Evolutionary conservation across 1,139 yeast genomes (phyloP), one percentile per base, ranked within the genome.

Genomic region (Magnusiomyces suaveolens): DNA sequence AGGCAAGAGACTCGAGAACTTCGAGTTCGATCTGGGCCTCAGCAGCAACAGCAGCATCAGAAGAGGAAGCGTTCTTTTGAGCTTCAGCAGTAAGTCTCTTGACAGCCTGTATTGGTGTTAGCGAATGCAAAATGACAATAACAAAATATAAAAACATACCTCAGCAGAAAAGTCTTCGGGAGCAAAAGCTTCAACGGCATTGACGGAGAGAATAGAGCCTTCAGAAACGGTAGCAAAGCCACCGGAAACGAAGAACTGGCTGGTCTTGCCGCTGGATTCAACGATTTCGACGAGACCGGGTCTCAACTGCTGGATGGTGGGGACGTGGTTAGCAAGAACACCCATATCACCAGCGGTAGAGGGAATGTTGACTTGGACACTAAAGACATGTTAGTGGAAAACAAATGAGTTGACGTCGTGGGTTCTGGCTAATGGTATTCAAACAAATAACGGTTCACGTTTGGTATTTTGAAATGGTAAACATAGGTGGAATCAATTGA

Each of bases 221-320:
- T 97, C 97, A 72, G 88, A 92, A 60, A 94, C 95, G 59, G 96
- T 83, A 61, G 97, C 98, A 67, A 92, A 86, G 62, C 99, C 99
- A 62, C 98, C 98, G 61, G 96, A 83, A 63, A 92, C 92, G 60
- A 80, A 81, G 75, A 78, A 92, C 75, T 85, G 88, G 78, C 87
- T 88, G 69, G 82, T 80, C 66, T 81, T 76, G 63, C 92, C 94
- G 55, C 83, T 73, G 69, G 83, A 79, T 72, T 87, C 89, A 64
- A 88, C 83, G 69, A 92, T 82, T 75, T 90, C 97, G 66, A 92
- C 86, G 60, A 94, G 80, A 73, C 99, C 99, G 66, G 98, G 96
- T 71, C 85, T 83, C 72, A 92, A 83, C 79, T 94, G 96, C 76
- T 94, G 97, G 63, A 92, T 90, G 69, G 87, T 84, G 68, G 99